phyloP scores from a whole-genome alignment of 768 basidiomycete species.

The Suillus americanus region DNA sequence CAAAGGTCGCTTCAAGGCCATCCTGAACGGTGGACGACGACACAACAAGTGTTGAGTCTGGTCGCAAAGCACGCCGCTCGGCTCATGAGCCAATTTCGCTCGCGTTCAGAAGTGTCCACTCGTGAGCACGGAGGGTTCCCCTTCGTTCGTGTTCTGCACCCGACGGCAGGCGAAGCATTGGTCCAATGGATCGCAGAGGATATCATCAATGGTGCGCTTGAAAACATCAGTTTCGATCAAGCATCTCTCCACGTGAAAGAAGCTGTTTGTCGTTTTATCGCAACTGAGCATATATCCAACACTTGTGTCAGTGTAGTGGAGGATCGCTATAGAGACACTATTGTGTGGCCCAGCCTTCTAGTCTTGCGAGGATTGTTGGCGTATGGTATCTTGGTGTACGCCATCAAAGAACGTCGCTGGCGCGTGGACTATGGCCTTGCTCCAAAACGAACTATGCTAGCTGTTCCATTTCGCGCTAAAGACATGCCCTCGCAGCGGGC shows the following conservation, averaged over 20 bases:
- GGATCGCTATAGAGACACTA: conserved; percentile 1
- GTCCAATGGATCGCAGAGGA: conserved; percentile 11
- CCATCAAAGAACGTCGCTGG: not conserved
- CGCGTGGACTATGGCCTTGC: not conserved
- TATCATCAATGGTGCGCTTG: conserved; percentile 9
- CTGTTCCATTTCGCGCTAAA: not conserved
- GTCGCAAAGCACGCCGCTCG: conserved; percentile 18
- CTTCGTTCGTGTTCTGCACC: conserved; percentile 15
- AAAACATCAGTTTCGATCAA: not conserved
- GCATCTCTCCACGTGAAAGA: not conserved
- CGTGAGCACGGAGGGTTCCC: conserved; percentile 11
- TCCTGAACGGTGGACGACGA: conserved; percentile 18
- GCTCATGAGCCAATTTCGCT: conserved; percentile 9
- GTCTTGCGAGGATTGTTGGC: not conserved
- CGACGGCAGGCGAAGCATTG: conserved; percentile 9
- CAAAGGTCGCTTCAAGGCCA: not conserved
- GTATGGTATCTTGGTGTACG: not conserved
- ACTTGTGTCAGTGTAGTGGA: conserved; percentile 9
- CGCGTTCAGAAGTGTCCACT: conserved; percentile 18
- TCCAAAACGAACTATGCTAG: not conserved
- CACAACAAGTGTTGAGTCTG: conserved; percentile 29
- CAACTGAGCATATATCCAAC: conserved; percentile 3
- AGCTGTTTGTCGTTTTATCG: conserved; percentile 26
- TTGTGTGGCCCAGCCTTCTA: not conserved
- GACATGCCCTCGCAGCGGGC: not conserved